Evolutionary conservation across 2,329 filamentous ascomycete genomes (phyloP).

Genomic region (Daldinia eschscholtzii): DNA sequence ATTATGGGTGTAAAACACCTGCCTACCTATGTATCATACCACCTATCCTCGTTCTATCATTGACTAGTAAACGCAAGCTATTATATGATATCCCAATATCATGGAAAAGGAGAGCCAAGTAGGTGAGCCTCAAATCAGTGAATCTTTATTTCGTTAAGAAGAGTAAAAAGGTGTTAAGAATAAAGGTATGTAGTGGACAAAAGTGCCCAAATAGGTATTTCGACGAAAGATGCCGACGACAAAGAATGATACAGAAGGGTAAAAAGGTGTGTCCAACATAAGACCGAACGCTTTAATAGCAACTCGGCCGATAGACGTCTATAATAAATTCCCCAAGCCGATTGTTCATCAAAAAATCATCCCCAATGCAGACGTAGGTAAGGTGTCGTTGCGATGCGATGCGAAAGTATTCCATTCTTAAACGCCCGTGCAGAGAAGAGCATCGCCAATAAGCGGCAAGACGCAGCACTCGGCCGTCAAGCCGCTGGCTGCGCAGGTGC

Average conservation of each 20-base stretch:
- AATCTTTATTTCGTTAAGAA: conserved; percentile 3
- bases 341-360: conserved; percentile 27
- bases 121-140: not conserved
- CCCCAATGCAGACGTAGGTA: conserved; percentile 4
- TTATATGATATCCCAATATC: not conserved
- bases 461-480: conserved; percentile 37
- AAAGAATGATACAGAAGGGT: conserved; percentile 35
- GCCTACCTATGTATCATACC: too few species aligned
- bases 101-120: not conserved
- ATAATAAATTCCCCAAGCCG: conserved; percentile 23
- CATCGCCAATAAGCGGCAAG: conserved; percentile 24
- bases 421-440: conserved; percentile 34
- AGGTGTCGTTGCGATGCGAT: not conserved
- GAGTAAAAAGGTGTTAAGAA: conserved; percentile 13
- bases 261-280: conserved; percentile 18
- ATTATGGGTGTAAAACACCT: too few species aligned
- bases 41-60: not conserved
- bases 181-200: conserved; percentile 34
- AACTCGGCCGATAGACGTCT: conserved; percentile 16
- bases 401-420: conserved; percentile 13
- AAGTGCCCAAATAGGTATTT: conserved; percentile 26
- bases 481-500: conserved; percentile 23
- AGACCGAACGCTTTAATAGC: conserved; percentile 1
- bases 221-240: conserved; percentile 22
- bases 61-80: too few species aligned